Conservation (phyloP, 495 filamentous ascomycete species). For the Penicilliopsis zonata region DNA sequence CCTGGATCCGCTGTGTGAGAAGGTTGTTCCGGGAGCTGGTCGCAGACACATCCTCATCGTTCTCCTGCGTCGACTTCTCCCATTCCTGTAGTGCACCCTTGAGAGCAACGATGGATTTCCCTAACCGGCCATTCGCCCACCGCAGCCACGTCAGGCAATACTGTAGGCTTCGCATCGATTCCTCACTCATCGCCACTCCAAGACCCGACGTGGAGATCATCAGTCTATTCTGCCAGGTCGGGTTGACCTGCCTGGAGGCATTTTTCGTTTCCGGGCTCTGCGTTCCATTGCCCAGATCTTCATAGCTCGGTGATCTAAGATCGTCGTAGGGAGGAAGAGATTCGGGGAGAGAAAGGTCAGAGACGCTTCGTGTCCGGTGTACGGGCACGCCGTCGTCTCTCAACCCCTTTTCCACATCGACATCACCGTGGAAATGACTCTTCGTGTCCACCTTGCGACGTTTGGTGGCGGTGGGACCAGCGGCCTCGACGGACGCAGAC, state of each 20-base stretch:
- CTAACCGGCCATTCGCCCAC: constrained; percentile 64
- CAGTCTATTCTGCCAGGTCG: constrained; percentile 64
- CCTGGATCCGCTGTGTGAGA: constrained; percentile 48
- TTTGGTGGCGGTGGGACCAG: constrained; percentile 50
- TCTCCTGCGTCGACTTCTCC: constrained; percentile 34
- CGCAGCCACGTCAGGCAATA: constrained; percentile 68
- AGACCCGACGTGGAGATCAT: constrained; percentile 76
- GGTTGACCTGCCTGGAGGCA: too few relatives aligned
- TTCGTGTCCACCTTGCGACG: constrained; percentile 45
- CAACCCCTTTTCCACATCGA: constrained; percentile 29
- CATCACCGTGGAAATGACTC: constrained; percentile 15
- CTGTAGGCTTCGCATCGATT: constrained; percentile 62
- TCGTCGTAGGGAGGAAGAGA: constrained; percentile 74
- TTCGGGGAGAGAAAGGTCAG: constrained; percentile 45
- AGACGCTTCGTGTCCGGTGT: constrained; percentile 20
- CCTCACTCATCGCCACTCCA: constrained; percentile 76
- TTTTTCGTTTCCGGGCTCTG: too few relatives aligned
- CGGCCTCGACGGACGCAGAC: constrained; percentile 18
- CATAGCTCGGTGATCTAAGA: constrained; percentile 57
- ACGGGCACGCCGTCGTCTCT: constrained; percentile 4
- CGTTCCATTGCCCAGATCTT: constrained; percentile 22
- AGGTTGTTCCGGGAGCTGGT: constrained; percentile 20
- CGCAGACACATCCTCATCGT: neutral
- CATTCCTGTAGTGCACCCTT: constrained; percentile 63
- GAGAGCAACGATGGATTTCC: constrained; percentile 54